A percentile compares a stretch with the other conserved stretches of the same genome.
Evolutionary conservation across 2,329 filamentous ascomycete genomes (phyloP).

Genomic region (Xylariaceae sp.): DNA sequence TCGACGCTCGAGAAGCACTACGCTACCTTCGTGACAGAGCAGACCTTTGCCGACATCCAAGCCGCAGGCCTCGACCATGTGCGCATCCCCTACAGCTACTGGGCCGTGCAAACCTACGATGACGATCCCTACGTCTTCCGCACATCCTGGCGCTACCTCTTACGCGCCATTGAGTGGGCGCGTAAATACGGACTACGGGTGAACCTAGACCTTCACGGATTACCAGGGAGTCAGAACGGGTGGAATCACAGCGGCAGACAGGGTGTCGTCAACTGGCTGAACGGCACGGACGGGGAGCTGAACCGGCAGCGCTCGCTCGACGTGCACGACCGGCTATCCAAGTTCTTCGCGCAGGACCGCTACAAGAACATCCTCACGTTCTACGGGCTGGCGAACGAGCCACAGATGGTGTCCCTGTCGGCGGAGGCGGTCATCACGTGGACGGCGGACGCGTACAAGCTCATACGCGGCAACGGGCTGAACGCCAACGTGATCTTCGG

Average conservation of each 20-base stretch:
- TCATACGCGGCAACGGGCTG: conserved; percentile 78
- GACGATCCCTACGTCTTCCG: conserved; percentile 86
- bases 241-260: conserved; percentile 94
- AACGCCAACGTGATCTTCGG: conserved; percentile 78
- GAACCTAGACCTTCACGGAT: conserved; percentile 89
- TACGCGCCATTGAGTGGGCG: conserved; percentile 91
- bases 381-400: conserved; percentile 95
- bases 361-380: conserved; percentile 92
- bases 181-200: conserved; percentile 89
- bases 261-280: conserved; percentile 83
- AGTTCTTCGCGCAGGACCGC: conserved; percentile 90
- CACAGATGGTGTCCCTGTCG: conserved; percentile 77
- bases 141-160: conserved; percentile 89
- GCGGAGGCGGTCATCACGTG: conserved; percentile 71
- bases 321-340: conserved; percentile 81
- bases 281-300: conserved; percentile 78
- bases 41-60: conserved; percentile 81
- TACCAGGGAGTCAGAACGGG: conserved; percentile 92
- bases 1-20: conserved; percentile 87
- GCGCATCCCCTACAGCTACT: conserved; percentile 94
- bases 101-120: conserved; percentile 85
- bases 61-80: conserved; percentile 93
- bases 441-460: conserved; percentile 72
- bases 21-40: conserved; percentile 81
- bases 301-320: conserved; percentile 84